Percentiles rank a stretch among this genome's conserved stretches.
Evolutionary conservation across 345 rosid species (phyloP).

Genomic region (Geranium rotundifolium): DNA sequence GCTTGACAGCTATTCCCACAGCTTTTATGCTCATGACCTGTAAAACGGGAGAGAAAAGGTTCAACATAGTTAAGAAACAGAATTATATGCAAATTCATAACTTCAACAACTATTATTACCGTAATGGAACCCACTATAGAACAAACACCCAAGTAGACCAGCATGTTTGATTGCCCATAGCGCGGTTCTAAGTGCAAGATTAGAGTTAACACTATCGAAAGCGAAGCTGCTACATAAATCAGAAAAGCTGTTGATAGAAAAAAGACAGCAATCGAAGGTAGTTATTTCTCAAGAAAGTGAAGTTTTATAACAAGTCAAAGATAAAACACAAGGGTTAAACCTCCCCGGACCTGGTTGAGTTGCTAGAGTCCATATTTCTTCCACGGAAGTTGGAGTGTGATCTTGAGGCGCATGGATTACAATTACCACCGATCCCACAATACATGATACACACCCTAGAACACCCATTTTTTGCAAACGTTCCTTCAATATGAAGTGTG

Average conservation of each 20-base stretch:
- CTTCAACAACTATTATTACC: constrained; percentile 24
- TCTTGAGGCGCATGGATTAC: constrained; percentile 89
- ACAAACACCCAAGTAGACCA: constrained; percentile 82
- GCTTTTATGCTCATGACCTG: constrained; percentile 96
- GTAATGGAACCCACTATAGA: constrained; percentile 78
- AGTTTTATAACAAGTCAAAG: constrained; percentile 2
- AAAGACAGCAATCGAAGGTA: constrained; percentile 1
- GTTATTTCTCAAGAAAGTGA: constrained; percentile 4
- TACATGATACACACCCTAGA: constrained; percentile 78
- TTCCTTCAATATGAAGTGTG: constrained; percentile 77
- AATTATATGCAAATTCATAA: not conserved
- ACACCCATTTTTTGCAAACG: constrained; percentile 64
- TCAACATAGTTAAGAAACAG: not conserved
- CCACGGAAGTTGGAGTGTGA: constrained; percentile 63
- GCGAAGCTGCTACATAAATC: constrained; percentile 49
- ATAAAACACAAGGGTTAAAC: not conserved
- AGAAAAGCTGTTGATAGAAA: constrained; percentile 59
- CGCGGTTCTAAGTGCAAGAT: constrained; percentile 78
- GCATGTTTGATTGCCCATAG: constrained; percentile 68
- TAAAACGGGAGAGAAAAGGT: constrained; percentile 2
- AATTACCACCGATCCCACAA: constrained; percentile 76
- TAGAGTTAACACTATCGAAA: constrained; percentile 62
- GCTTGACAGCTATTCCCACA: constrained; percentile 83
- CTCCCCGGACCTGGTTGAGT: constrained; percentile 57
- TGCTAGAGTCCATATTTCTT: constrained; percentile 72